Evolutionary conservation across 2,329 filamentous ascomycete genomes (phyloP).

Genomic region (Xylariaceae sp.): DNA sequence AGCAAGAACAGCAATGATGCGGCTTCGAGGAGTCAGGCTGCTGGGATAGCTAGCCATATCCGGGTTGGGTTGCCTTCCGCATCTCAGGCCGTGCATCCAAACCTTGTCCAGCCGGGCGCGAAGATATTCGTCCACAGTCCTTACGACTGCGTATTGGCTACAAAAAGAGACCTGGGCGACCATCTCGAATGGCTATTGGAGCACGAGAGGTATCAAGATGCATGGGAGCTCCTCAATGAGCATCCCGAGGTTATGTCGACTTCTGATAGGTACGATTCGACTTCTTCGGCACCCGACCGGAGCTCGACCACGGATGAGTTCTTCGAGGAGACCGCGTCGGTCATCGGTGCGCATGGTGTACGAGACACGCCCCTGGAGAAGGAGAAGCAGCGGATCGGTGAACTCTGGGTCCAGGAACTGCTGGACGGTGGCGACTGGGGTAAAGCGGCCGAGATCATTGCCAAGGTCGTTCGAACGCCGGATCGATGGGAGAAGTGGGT

Average conservation of each 20-base stretch:
- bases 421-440: constrained; percentile 70
- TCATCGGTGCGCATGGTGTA: constrained; percentile 53
- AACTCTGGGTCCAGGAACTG: constrained; percentile 87
- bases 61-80: constrained; percentile 24
- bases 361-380: constrained; percentile 66
- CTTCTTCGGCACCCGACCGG: constrained; percentile 37
- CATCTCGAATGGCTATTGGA: constrained; percentile 82
- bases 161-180: constrained; percentile 79
- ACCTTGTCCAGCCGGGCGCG: constrained; percentile 49
- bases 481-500: constrained; percentile 94
- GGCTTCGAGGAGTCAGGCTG: constrained; percentile 42
- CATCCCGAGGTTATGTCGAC: constrained; percentile 67
- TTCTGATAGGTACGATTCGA: constrained; percentile 36
- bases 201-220: constrained; percentile 72
- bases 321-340: constrained; percentile 66
- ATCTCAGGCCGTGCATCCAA: constrained; percentile 43
- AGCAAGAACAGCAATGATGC: constrained; percentile 58
- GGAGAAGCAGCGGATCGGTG: constrained; percentile 86
- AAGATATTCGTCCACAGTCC: constrained; percentile 93
- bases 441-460: constrained; percentile 72
- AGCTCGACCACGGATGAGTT: constrained; percentile 53
- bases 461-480: constrained; percentile 73
- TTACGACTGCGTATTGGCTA: constrained; percentile 91
- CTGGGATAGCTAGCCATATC: constrained; percentile 35
- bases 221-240: constrained; percentile 84